Conservation (phyloP, 805 yeast genomes). For the Tetrapisispora nanseiensis region DNA sequence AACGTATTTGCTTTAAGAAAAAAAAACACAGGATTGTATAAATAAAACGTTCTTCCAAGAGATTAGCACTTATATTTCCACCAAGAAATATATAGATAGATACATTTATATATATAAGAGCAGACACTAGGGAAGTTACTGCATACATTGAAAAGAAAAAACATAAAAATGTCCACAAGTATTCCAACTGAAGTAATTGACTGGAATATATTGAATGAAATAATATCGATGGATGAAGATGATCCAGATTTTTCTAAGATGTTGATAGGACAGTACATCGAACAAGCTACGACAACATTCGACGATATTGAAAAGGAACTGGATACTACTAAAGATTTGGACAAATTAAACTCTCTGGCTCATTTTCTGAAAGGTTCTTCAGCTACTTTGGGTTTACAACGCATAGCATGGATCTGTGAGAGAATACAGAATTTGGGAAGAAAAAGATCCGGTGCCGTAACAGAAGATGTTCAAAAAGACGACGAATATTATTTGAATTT, state of each 20-base stretch:
- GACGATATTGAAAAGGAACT: slow-evolving; percentile 47
- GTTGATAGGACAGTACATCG: slow-evolving; percentile 73
- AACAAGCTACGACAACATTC: slow-evolving; percentile 79
- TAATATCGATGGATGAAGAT: slow-evolving; percentile 92
- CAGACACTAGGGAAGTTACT: too few species aligned
- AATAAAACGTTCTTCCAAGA: too few species aligned
- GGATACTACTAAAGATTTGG: slow-evolving; percentile 36
- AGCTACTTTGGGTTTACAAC: slow-evolving; percentile 79
- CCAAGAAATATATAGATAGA: too few species aligned
- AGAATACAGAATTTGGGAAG: slow-evolving; percentile 82
- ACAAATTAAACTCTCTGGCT: slow-evolving; percentile 63
- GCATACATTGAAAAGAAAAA: too few species aligned
- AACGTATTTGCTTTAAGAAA: too few species aligned
- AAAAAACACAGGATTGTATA: too few species aligned
- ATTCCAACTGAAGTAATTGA: slow-evolving; percentile 57
- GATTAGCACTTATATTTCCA: too few species aligned
- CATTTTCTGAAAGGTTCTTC: slow-evolving; percentile 94
- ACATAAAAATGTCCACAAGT: not conserved
- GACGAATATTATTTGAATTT: slow-evolving; percentile 35
- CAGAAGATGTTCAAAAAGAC: slow-evolving; percentile 20
- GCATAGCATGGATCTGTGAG: slow-evolving; percentile 82
- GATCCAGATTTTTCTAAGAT: slow-evolving; percentile 81
- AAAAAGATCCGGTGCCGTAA: slow-evolving; percentile 14
- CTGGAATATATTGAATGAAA: slow-evolving; percentile 81
- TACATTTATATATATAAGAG: too few species aligned